Evolutionary conservation across 23 red algal genomes (phyloP), one percentile per base, ranked within the genome.

Genomic region (Agarophyton chilense): DNA sequence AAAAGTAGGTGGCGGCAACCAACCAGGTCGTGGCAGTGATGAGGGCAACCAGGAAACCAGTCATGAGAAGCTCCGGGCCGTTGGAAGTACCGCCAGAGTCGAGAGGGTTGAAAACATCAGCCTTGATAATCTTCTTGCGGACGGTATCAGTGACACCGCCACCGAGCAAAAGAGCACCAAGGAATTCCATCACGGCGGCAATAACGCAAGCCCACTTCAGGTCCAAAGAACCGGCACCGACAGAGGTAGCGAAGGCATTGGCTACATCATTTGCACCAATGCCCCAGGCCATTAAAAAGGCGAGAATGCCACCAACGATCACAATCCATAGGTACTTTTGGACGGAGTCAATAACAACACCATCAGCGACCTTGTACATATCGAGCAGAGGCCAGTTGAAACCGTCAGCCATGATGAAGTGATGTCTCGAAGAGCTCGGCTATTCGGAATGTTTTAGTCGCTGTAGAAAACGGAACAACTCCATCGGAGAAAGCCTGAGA

Each of bases 231-330:
- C 90, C 88, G 19, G 89, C 80, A 38, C 95, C 95, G 53, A 98
- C 95, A 63, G 95, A 98, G 72, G 95, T 98, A 33, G 83, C 95
- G 64, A 98, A 94, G n/a, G 86, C 86, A 81, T 98, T 98, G 22
- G 90, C 95, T 18, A 98, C 95, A 78, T 98, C 95, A 77, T 98
- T 98, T 1, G 90, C 95, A 52, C 95, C 95, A 40, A 98, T 95
- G 35, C 93, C 93, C 93, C 93, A 95, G 39, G 93, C 93, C 84
- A 90, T 95, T n/a, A 39, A 17, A 80, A 95, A 95, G 50, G 85
- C 79, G 14, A 90, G 56, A 41, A 95, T 85, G 57, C 93, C 93
- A 29, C 81, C 85, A 24, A 90, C 73, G 56, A 90, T 82, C 14
- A 95, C 93, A 10, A 95, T 82, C 93, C 93, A 95, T 53, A 31